phyloP scores from a whole-genome alignment of 441 rosid species.

The Euphorbia celastroides region DNA sequence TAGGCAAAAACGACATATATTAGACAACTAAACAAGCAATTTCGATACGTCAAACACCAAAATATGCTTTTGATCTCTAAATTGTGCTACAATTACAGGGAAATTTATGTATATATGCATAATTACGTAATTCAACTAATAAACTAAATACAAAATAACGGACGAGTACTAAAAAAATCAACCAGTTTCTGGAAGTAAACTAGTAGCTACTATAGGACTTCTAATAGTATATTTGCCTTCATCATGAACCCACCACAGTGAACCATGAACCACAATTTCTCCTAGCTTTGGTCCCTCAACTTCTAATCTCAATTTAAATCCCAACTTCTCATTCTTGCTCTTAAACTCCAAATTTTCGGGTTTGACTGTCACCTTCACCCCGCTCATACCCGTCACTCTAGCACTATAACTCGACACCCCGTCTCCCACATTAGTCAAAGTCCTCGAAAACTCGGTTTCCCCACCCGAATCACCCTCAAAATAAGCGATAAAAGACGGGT shows the following conservation, averaged over 20 bases:
- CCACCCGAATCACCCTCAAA: constrained; percentile 28
- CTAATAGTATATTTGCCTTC: constrained; percentile 60
- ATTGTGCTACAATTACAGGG: too few relatives aligned
- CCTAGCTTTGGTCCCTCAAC: constrained; percentile 39
- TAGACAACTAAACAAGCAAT: too few relatives aligned
- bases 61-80: too few relatives aligned
- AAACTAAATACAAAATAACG: too few relatives aligned
- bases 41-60: too few relatives aligned
- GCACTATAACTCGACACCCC: constrained; percentile 31
- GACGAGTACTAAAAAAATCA: too few relatives aligned
- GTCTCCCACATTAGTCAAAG: constrained; percentile 61
- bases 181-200: constrained; percentile 28
- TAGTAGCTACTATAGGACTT: constrained; percentile 68
- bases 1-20: too few relatives aligned
- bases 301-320: constrained; percentile 41
- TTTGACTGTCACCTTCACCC: constrained; percentile 50
- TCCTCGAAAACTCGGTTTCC: constrained; percentile 41
- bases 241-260: constrained; percentile 54
- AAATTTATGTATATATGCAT: too few relatives aligned
- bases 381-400: constrained; percentile 42
- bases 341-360: constrained; percentile 48
- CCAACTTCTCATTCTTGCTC: constrained; percentile 30
- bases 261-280: constrained; percentile 46
- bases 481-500: constrained; percentile 62
- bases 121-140: too few relatives aligned